phyloP scores from a whole-genome alignment of 2,329 filamentous ascomycete species.

The Neofusicoccum kwambonambiense region DNA sequence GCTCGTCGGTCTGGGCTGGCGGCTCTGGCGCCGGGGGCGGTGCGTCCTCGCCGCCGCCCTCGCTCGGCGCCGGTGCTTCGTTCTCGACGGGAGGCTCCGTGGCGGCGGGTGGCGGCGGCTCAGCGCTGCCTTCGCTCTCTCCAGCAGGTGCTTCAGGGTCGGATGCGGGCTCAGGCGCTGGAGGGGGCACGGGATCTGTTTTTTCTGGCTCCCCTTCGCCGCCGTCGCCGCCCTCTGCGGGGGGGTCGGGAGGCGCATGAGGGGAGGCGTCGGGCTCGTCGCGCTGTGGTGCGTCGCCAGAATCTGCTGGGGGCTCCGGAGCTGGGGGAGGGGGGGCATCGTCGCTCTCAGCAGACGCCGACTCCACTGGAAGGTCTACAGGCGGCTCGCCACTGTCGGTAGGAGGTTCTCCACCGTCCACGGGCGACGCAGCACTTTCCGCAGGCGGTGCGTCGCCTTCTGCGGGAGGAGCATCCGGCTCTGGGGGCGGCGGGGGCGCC shows the following conservation, averaged over 20 bases:
- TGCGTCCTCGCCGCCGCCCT: neutral
- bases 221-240: neutral
- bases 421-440: neutral
- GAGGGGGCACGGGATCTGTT: neutral
- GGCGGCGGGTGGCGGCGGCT: neutral
- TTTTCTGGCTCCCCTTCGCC: too few relatives aligned
- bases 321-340: neutral
- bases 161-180: neutral
- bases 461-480: neutral
- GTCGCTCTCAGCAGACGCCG: neutral
- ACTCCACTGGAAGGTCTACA: neutral
- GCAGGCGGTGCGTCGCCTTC: neutral
- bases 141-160: neutral
- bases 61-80: neutral
- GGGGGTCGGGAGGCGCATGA: neutral
- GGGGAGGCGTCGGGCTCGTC: neutral
- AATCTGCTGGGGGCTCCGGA: neutral
- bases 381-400: neutral
- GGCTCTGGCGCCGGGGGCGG: too few relatives aligned
- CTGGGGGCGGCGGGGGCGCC: too few relatives aligned
- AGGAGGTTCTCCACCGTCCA: neutral
- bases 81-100: neutral
- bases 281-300: neutral
- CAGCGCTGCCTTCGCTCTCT: neutral
- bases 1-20: too few relatives aligned